These are phyloP conservation scores for Chlorella sorokiniana DNA, from an alignment of 139 green algal species.

Conservation along the genomic window DNA sequence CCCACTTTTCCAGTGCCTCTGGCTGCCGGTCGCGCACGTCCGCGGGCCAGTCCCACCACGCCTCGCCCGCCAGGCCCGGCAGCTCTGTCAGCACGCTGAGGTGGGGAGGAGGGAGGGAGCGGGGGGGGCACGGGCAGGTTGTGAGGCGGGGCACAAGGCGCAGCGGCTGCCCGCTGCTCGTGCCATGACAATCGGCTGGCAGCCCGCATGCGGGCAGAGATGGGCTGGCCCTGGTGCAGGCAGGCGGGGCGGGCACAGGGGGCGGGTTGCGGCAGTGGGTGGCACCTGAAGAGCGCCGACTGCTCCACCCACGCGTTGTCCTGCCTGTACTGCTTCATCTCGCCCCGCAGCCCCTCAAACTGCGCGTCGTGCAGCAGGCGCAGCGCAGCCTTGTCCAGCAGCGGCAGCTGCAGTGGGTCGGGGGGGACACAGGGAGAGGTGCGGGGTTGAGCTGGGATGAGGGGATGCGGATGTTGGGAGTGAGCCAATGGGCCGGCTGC, in stretches of 20 bases:
- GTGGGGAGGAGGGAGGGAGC: background rate
- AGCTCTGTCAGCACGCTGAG: constrained; percentile 28
- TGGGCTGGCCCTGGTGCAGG: background rate
- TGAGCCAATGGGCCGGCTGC: too few relatives aligned
- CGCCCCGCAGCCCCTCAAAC: constrained; percentile 37
- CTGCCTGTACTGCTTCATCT: constrained; percentile 59
- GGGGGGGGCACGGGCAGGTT: background rate
- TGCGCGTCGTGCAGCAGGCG: constrained; percentile 55
- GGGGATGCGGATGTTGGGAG: too few relatives aligned
- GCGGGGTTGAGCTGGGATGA: background rate
- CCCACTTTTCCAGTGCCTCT: constrained; percentile 36
- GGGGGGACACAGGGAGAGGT: background rate
- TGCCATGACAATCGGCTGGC: too few relatives aligned
- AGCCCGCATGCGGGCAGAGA: background rate
- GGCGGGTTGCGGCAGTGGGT: background rate
- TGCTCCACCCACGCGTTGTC: constrained; percentile 90
- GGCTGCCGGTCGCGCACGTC: constrained; percentile 57
- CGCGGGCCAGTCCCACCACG: constrained; percentile 95
- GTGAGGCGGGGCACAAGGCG: background rate
- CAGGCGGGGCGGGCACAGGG: background rate
- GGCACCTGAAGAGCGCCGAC: constrained; percentile 83
- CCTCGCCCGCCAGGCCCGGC: constrained; percentile 38
- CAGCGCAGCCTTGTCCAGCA: constrained; percentile 75
- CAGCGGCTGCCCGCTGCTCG: too few relatives aligned
- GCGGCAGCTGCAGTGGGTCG: constrained; percentile 58